phyloP scores from a whole-genome alignment of 352 stramenopile genomes.

The Blastocystis sp. region DNA sequence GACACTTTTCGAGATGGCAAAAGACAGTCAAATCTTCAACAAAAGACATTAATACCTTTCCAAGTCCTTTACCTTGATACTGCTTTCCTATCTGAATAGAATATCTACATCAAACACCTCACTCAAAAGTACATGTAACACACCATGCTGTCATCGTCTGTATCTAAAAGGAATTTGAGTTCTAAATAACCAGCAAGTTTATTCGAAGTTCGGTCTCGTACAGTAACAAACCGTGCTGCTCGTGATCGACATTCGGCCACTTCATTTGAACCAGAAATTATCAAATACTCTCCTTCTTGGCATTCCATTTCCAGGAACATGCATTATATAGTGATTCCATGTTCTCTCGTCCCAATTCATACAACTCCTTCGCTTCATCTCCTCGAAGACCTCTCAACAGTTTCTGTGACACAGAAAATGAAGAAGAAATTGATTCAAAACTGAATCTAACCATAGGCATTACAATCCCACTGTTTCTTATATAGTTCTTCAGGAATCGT shows the following conservation, averaged over 20 bases:
- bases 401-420: background rate
- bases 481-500: background rate
- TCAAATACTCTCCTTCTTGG: constrained; percentile 31
- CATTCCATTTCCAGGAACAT: constrained; percentile 54
- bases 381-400: background rate
- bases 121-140: constrained; percentile 5
- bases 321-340: constrained; percentile 41
- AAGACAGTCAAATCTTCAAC: background rate
- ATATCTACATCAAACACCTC: constrained; percentile 1
- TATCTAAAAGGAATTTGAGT: background rate
- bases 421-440: background rate
- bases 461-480: background rate
- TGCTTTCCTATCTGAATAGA: background rate
- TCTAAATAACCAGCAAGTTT: constrained; percentile 36
- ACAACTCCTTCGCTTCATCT: background rate
- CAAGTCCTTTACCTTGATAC: constrained; percentile 22
- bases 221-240: background rate
- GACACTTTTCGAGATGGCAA: background rate
- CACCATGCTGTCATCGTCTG: constrained; percentile 11
- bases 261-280: background rate
- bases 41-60: background rate
- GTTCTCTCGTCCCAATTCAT: background rate
- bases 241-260: constrained; percentile 14
- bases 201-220: background rate
- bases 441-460: background rate